Percentiles rank a stretch among this genome's conserved stretches.
Evolutionary conservation across 148 eudicot species (phyloP).

Genomic region (Euryodendron excelsum): DNA sequence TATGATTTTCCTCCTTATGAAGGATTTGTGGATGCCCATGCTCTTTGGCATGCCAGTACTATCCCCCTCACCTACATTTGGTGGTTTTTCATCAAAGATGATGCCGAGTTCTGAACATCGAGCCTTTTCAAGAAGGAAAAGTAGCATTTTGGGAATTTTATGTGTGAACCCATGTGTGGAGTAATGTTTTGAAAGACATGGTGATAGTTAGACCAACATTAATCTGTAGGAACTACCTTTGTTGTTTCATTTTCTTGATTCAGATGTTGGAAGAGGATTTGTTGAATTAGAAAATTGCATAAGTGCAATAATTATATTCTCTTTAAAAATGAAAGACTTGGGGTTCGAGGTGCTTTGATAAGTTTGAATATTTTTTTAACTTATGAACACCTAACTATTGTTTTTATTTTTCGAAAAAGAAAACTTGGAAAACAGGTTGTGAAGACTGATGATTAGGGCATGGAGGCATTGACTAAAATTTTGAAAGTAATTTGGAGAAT

Average conservation of each 20-base stretch:
- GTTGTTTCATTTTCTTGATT: background rate
- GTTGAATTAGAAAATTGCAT: too few species aligned
- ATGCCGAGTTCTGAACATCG: slow-evolving; percentile 59
- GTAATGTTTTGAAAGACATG: background rate
- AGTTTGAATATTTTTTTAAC: too few species aligned
- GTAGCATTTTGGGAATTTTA: slow-evolving; percentile 25
- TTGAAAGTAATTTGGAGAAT: too few species aligned
- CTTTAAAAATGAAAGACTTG: too few species aligned
- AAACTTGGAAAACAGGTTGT: too few species aligned
- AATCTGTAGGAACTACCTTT: background rate
- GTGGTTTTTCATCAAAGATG: slow-evolving; percentile 94
- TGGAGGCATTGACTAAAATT: too few species aligned
- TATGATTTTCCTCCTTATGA: slow-evolving; percentile 79
- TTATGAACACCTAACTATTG: too few species aligned
- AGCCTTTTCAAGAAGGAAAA: slow-evolving; percentile 60
- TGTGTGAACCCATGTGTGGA: background rate
- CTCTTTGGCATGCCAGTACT: slow-evolving; percentile 89
- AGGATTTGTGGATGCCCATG: slow-evolving; percentile 81
- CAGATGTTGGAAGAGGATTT: too few species aligned
- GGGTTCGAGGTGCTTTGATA: too few species aligned
- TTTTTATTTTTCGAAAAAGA: too few species aligned
- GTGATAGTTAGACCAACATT: background rate
- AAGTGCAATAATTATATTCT: too few species aligned
- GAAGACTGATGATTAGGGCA: too few species aligned
- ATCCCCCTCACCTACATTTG: slow-evolving; percentile 78